phyloP scores from a whole-genome alignment of 768 basidiomycete species.

The Porpolomopsis calyptriformis region DNA sequence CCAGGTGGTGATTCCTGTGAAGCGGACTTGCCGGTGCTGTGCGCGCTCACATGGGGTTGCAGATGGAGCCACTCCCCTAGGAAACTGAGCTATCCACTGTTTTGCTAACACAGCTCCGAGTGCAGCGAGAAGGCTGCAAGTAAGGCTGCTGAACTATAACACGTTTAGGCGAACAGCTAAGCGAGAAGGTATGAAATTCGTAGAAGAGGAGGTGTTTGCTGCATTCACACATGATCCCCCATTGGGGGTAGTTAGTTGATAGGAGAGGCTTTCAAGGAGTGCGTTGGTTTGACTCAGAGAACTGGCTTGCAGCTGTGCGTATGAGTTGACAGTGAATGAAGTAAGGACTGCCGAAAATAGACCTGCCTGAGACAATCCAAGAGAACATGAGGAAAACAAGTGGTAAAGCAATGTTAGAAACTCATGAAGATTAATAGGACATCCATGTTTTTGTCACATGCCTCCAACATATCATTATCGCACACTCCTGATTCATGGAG shows the following conservation, averaged over 20 bases:
- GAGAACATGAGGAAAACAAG: neutral
- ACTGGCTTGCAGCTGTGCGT: slow-evolving; percentile 9
- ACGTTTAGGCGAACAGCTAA: slow-evolving; percentile 13
- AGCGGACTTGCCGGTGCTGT: slow-evolving; percentile 12
- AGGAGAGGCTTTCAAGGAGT: slow-evolving; percentile 7
- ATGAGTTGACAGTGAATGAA: slow-evolving; percentile 10
- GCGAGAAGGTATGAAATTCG: slow-evolving; percentile 4
- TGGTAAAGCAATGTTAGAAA: neutral
- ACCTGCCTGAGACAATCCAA: slow-evolving; percentile 7
- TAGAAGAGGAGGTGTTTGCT: neutral
- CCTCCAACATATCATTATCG: slow-evolving; percentile 8
- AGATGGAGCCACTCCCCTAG: slow-evolving; percentile 7
- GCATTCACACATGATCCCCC: neutral
- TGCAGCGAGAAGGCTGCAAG: slow-evolving; percentile 13
- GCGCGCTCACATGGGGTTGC: slow-evolving; percentile 10
- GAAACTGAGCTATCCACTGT: slow-evolving; percentile 12
- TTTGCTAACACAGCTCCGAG: slow-evolving; percentile 13
- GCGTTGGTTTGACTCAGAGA: slow-evolving; percentile 10
- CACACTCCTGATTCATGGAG: slow-evolving; percentile 5
- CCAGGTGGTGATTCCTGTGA: slow-evolving; percentile 12
- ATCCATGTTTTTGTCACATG: slow-evolving; percentile 14
- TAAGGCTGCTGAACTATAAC: slow-evolving; percentile 14
- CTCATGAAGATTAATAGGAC: slow-evolving; percentile 13
- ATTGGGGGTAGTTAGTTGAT: slow-evolving; percentile 2
- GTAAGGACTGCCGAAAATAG: slow-evolving; percentile 14